Conservation (phyloP, 345 rosid genomes). For the Nasturtium officinale region DNA sequence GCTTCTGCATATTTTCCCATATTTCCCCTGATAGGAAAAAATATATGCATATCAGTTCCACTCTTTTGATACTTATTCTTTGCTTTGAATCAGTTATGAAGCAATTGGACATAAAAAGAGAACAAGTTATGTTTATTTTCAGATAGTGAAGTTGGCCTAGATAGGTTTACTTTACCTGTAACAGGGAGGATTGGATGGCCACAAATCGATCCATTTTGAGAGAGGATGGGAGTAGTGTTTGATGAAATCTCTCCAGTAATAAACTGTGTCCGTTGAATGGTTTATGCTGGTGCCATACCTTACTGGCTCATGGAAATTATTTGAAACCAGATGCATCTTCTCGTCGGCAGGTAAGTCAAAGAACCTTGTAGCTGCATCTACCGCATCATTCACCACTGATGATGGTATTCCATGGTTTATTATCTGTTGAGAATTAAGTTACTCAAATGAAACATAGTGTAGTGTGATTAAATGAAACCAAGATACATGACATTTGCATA, state of each 20-base stretch:
- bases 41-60: background rate
- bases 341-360: constrained; percentile 58
- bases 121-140: too few relatives aligned
- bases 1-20: constrained; percentile 53
- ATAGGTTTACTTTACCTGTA: constrained; percentile 48
- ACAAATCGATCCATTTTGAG: constrained; percentile 56
- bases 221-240: constrained; percentile 63
- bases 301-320: constrained; percentile 49
- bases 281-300: constrained; percentile 66
- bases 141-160: constrained; percentile 9
- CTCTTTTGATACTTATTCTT: constrained; percentile 22
- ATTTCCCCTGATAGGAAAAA: constrained; percentile 45
- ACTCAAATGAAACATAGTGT: background rate
- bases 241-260: constrained; percentile 70
- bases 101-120: background rate
- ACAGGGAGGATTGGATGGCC: constrained; percentile 64
- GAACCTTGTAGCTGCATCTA: constrained; percentile 52
- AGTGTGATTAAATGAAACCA: background rate
- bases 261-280: constrained; percentile 51
- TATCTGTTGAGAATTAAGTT: constrained; percentile 43
- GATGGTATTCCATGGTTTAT: constrained; percentile 57
- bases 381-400: constrained; percentile 44
- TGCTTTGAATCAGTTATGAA: background rate
- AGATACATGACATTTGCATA: constrained; percentile 4
- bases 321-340: constrained; percentile 53